Evolutionary conservation across 1,284 basidiomycete species (phyloP), one percentile per base, ranked within the genome.

Genomic region (Apiotrichum montevideense): DNA sequence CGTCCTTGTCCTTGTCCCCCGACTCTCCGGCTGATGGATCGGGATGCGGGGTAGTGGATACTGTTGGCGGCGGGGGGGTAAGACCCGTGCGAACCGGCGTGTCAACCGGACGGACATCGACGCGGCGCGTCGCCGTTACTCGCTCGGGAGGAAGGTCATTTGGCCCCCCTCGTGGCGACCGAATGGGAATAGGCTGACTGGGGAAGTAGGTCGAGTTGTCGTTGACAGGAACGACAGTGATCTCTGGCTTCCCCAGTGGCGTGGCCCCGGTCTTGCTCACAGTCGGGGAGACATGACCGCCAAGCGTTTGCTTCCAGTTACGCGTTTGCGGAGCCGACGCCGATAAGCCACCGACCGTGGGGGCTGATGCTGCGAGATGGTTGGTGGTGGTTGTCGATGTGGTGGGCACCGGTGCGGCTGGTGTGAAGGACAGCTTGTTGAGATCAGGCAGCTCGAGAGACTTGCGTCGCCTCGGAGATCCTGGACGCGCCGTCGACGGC

Each of bases 381-480:
- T 72, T 70, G 3, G 68, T 65, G 2, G 72, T 72, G 50, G 67
- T 65, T 2, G 70, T 73, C 11, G 71, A 70, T 8, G 68, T 71
- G 3, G 71, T 73, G 2, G 69, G 65, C 33, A 71, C 65, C 2
- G 70, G 68, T 4, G 71, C 71, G 14, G 72, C 69, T 1, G 73
- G 73, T 0, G 75, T 77, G 48, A 77, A 74, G 7, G 66, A 66
- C 14, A 77, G 61, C 54, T 70, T 73, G 60, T 77, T 76, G 34
- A 77, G 58, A 57, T 77, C 75, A 11, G 75, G 75, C 13, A 77
- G 61, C 63, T 77, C 75, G 48, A 77, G 68, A 11, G 70, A 72
- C 63, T 75, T 75, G 32, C 75, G 62, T 37, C 74, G 57, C 33
- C 75, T 63, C 6, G 74, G 74, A 5, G 69, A 72, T 7, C 68